phyloP scores from a whole-genome alignment of 106 monocot genomes.

The Dioscorea zingiberensis region DNA sequence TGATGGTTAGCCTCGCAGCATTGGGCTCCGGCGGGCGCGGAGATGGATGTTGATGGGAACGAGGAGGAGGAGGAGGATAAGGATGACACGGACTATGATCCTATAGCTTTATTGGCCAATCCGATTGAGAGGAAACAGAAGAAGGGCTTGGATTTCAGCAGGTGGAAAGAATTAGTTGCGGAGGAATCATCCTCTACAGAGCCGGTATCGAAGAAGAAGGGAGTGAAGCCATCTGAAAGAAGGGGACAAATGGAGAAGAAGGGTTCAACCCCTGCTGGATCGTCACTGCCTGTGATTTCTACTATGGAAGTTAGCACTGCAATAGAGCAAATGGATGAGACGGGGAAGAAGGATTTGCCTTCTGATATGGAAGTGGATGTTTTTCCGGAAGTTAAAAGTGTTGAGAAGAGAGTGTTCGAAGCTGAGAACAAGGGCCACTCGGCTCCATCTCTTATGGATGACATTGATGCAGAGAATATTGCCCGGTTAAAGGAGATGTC shows the following conservation, averaged over 20 bases:
- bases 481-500: conserved; percentile 67
- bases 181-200: neutral
- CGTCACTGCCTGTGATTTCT: too few species aligned
- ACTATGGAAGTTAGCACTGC: too few species aligned
- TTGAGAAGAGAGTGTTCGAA: too few species aligned
- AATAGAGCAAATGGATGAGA: too few species aligned
- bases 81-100: conserved; percentile 28
- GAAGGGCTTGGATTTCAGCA: conserved; percentile 65
- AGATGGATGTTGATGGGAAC: conserved; percentile 17
- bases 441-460: conserved; percentile 30
- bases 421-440: neutral
- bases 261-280: too few species aligned
- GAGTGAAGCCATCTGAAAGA: too few species aligned
- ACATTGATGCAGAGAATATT: conserved; percentile 70
- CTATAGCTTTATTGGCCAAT: conserved; percentile 23
- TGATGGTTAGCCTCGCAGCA: conserved; percentile 30
- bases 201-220: neutral
- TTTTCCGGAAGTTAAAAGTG: too few species aligned
- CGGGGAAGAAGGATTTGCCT: too few species aligned
- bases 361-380: neutral
- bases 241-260: too few species aligned
- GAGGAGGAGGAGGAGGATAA: conserved; percentile 31
- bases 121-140: conserved; percentile 59
- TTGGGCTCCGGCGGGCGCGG: conserved; percentile 30
- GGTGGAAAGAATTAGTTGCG: conserved; percentile 46